Percentiles rank a stretch among this genome's conserved stretches.
Evolutionary conservation across 495 filamentous ascomycete genomes (phyloP).

Genomic region (Podospora anserina): DNA sequence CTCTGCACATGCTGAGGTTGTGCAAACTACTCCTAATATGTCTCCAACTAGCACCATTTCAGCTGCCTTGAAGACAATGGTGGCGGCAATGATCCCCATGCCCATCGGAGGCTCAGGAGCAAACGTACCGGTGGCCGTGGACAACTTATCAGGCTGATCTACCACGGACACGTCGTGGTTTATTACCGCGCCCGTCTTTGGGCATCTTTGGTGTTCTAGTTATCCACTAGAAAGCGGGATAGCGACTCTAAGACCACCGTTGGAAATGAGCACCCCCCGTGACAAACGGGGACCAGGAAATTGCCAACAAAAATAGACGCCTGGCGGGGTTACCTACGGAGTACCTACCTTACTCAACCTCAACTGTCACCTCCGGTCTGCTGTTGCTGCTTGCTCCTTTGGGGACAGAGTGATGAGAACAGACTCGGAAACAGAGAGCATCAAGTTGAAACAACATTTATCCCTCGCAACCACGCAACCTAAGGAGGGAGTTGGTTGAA

Average conservation of each 20-base stretch:
- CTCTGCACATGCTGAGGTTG: no score
- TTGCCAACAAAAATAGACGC: slow-evolving; percentile 4
- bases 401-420: not conserved
- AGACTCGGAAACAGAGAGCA: not conserved
- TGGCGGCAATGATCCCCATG: no score
- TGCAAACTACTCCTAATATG: no score
- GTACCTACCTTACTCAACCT: no score
- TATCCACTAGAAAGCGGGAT: not conserved
- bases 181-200: not conserved
- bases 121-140: no score
- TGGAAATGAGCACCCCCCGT: slow-evolving; percentile 4
- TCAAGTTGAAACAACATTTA: not conserved
- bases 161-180: not conserved
- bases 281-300: slow-evolving; percentile 4
- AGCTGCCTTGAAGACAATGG: no score
- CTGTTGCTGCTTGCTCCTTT: no score
- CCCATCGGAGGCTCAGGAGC: no score
- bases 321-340: not conserved
- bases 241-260: not conserved
- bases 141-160: no score
- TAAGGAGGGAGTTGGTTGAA: not conserved
- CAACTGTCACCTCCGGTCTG: no score
- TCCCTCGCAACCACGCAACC: not conserved
- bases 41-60: no score
- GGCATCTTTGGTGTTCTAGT: not conserved